Evolutionary conservation across 352 stramenopile genomes (phyloP).

Genomic region (Phytophthora tubulina): DNA sequence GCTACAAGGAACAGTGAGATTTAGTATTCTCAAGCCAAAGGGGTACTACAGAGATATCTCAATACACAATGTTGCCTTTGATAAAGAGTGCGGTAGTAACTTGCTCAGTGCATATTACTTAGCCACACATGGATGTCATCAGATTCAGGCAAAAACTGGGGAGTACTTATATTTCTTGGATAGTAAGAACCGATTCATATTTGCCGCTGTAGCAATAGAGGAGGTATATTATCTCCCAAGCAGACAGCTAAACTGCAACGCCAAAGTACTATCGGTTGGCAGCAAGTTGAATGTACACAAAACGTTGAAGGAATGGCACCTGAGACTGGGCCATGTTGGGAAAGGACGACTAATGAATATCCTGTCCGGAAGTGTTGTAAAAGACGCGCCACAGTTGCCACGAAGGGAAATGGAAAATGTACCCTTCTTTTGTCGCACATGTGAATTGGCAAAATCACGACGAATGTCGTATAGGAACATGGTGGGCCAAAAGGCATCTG

Average conservation of each 20-base stretch:
- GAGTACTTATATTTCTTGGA: slow-evolving; percentile 19
- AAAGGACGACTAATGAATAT: no score
- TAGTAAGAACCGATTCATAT: slow-evolving; percentile 23
- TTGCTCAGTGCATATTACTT: slow-evolving; percentile 32
- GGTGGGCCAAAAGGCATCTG: not conserved
- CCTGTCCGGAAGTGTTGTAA: no score
- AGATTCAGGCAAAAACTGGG: slow-evolving; percentile 15
- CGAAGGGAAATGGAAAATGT: not conserved
- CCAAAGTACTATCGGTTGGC: slow-evolving; percentile 4
- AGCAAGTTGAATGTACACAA: not conserved
- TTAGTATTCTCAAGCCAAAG: slow-evolving; percentile 13
- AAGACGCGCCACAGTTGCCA: not conserved
- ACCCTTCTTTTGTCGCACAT: not conserved
- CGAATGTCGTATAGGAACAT: not conserved
- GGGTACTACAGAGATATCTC: slow-evolving; percentile 16
- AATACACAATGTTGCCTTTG: slow-evolving; percentile 29
- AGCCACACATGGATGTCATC: slow-evolving; percentile 25
- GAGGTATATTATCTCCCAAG: no score
- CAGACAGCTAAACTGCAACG: not conserved
- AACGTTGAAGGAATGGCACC: not conserved
- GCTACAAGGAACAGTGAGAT: slow-evolving; percentile 20
- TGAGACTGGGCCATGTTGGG: no score
- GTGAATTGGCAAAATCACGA: not conserved
- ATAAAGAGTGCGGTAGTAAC: slow-evolving; percentile 18
- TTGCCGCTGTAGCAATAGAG: slow-evolving; percentile 26